Conservation (phyloP, 2,329 filamentous ascomycete species). For the Trichophyton benhamiae region DNA sequence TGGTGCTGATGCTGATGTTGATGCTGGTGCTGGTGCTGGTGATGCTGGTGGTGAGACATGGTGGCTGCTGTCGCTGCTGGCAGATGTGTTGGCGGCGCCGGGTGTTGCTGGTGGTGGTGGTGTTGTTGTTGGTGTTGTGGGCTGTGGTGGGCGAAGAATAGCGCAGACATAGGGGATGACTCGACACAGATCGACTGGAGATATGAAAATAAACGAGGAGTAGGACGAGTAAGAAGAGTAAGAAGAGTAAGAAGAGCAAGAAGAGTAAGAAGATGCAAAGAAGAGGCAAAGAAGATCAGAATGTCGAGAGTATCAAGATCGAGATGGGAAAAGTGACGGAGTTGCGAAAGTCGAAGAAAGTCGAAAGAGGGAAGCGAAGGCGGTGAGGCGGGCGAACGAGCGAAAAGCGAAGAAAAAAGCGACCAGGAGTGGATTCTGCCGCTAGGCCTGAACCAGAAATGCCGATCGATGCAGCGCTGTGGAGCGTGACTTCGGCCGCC, state of each 20-base stretch:
- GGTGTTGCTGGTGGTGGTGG: constrained; percentile 30
- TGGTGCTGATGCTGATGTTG: constrained; percentile 61
- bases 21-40: constrained; percentile 58
- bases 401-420: constrained; percentile 15
- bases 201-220: background rate
- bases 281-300: background rate
- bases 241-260: constrained; percentile 17
- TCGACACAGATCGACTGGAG: background rate
- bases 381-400: constrained; percentile 16
- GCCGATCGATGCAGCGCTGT: background rate
- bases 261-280: constrained; percentile 14
- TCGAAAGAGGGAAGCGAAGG: constrained; percentile 15
- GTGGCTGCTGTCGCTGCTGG: constrained; percentile 24
- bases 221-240: constrained; percentile 15
- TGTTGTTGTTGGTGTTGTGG: constrained; percentile 36
- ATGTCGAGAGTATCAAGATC: background rate
- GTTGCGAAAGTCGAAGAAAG: constrained; percentile 12
- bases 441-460: background rate
- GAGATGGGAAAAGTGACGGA: background rate
- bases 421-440: constrained; percentile 5
- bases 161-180: constrained; percentile 1
- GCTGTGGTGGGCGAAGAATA: constrained; percentile 21
- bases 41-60: constrained; percentile 48
- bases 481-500: background rate
- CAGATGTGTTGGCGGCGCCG: constrained; percentile 33